Evolutionary conservation across 768 basidiomycete species (phyloP).

Genomic region (Tremella mesenterica): DNA sequence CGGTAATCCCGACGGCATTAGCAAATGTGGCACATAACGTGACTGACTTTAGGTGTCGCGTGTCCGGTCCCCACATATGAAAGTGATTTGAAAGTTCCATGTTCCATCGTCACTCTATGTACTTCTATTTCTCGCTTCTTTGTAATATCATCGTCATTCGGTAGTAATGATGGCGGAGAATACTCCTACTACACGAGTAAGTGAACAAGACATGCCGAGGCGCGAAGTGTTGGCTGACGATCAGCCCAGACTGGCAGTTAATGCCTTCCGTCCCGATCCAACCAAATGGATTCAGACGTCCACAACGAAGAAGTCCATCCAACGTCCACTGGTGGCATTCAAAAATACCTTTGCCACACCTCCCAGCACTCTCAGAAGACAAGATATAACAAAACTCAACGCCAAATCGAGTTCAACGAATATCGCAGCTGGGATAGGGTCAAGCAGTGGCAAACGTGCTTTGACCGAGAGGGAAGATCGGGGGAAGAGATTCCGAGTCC

Average conservation of each 20-base stretch:
- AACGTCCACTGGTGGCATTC: slow-evolving; percentile 24
- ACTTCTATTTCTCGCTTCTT: too few species aligned
- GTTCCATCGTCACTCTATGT: too few species aligned
- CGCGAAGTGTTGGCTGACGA: neutral
- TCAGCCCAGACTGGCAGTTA: slow-evolving; percentile 3
- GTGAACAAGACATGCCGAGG: neutral
- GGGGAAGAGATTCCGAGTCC: neutral
- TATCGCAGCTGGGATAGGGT: neutral
- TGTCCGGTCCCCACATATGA: too few species aligned
- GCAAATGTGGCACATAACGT: too few species aligned
- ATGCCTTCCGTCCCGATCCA: slow-evolving; percentile 29
- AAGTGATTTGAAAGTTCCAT: too few species aligned
- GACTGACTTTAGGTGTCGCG: too few species aligned
- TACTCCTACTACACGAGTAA: neutral
- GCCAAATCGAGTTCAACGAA: neutral
- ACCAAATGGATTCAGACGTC: slow-evolving; percentile 30
- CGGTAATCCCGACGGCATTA: too few species aligned
- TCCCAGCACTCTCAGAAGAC: slow-evolving; percentile 2
- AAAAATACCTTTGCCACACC: slow-evolving; percentile 22
- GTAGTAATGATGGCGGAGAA: neutral
- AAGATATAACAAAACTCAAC: slow-evolving; percentile 2
- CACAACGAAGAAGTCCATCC: slow-evolving; percentile 4
- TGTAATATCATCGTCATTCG: too few species aligned
- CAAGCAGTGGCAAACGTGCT: too few species aligned
- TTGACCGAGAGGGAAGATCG: neutral